Base-by-base conservation (phyloP, 2,329 filamentous ascomycete species). In the Fusarium graminum region DNA sequence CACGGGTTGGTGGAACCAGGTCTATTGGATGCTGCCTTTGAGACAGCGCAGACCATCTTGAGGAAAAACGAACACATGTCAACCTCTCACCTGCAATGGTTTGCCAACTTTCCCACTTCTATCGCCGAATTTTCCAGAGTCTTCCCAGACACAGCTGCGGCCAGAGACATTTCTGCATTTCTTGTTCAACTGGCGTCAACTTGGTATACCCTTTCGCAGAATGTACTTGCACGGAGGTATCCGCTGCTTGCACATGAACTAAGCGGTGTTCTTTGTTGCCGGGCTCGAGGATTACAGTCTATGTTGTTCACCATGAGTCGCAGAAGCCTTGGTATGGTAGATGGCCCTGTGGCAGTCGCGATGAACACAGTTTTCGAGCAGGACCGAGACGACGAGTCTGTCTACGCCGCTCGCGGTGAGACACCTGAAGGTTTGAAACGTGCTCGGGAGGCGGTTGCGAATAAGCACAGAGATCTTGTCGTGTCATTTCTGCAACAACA, bases 291-390 rank as follows among this genome's bases (percentile, higher is more conserved):
- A 4, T 43, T 77, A 7, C 69, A 72, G 17, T 51, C 55, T 8
- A 61, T 75, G 38, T 44, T 79, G 2, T 79, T 77, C 42, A 75
- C 65, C 12, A 57, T 70, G 34, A 77, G 69, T 34, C 75, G 75
- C 28, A 70, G 73, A 22, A 46, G 49, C 1, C 63, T 79, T 30
- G 69, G 71, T 3, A 29, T 74, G 19, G 41, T 42, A 5, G 74
- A 76, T 12, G 61, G 63, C 4, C 44, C 53, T 14, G 7, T 47
- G n/a, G 61, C 59, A 25, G 19, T 42, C 4, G 32, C 65, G 7
- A 52, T 77, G 22, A 69, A 62, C 29, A 47, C 53, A 2, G 43
- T 75, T 6, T 77, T 76, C 36, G 30, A 41, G 1, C 52, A 62
- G 25, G 77, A 78, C 26, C 66, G 43, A 17, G 11, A 34, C 6